Percentiles rank a stretch among this genome's conserved stretches.
Evolutionary conservation across 1,284 basidiomycete genomes (phyloP).

Genomic region (Apiotrichum siamense): DNA sequence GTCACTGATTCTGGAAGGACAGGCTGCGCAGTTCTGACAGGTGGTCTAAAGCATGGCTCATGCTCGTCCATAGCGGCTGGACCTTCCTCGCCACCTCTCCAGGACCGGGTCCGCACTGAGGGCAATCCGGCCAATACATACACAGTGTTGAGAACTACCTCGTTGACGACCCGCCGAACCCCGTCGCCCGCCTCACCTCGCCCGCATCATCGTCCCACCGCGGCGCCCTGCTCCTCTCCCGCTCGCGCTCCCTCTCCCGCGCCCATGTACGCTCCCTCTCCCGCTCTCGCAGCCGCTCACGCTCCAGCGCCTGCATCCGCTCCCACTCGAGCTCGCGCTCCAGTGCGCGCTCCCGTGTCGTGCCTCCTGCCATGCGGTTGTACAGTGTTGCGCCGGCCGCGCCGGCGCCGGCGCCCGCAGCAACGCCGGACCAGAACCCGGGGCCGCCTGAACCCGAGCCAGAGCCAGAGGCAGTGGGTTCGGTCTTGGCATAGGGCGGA

Average conservation of each 20-base stretch:
- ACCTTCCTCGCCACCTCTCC: too few species aligned
- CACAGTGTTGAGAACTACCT: too few species aligned
- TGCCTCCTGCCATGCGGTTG: slow-evolving; percentile 2
- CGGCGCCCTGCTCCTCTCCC: neutral
- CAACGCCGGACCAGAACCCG: slow-evolving; percentile 75
- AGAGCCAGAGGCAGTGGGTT: neutral
- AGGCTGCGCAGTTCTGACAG: too few species aligned
- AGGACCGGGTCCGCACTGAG: too few species aligned
- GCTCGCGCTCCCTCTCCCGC: neutral
- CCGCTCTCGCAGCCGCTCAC: neutral
- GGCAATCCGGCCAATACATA: too few species aligned
- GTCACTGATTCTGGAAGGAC: too few species aligned
- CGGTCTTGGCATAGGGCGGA: slow-evolving; percentile 62
- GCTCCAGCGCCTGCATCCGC: neutral
- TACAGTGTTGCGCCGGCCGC: slow-evolving; percentile 57
- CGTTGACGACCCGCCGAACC: slow-evolving; percentile 2
- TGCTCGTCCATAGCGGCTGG: too few species aligned
- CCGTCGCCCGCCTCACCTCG: neutral
- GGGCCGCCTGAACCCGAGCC: slow-evolving; percentile 50
- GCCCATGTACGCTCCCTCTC: too few species aligned
- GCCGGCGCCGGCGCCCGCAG: slow-evolving; percentile 55
- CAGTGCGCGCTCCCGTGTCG: neutral
- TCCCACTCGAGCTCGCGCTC: neutral
- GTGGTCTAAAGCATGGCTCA: too few species aligned
- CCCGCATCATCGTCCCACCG: slow-evolving; percentile 3